phyloP scores from a whole-genome alignment of 2,329 filamentous ascomycete species.

The Nemania bipapillata region DNA sequence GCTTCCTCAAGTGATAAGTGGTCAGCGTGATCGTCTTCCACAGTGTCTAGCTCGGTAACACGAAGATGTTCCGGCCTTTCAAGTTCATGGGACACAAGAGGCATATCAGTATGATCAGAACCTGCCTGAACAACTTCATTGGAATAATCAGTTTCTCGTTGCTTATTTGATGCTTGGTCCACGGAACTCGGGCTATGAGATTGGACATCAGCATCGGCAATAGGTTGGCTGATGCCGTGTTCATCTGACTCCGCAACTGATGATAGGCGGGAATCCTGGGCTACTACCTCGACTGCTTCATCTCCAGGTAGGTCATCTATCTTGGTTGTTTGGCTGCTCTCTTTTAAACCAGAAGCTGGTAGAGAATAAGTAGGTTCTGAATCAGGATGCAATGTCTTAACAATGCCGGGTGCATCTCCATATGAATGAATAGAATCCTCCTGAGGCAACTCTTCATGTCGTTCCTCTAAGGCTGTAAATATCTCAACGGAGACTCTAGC shows the following conservation, averaged over 20 bases:
- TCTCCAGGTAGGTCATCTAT: conserved; percentile 7
- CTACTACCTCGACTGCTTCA: conserved; percentile 10
- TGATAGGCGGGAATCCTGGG: conserved; percentile 1
- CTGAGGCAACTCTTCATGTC: conserved; percentile 11
- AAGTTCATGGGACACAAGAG: conserved; percentile 10
- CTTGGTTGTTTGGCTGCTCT: conserved; percentile 6
- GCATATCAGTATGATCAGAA: conserved; percentile 21
- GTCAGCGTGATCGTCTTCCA: conserved; percentile 28
- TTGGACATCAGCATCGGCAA: neutral
- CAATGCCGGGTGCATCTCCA: neutral
- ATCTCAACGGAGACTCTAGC: conserved; percentile 23
- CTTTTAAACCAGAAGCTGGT: neutral
- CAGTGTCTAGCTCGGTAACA: conserved; percentile 13
- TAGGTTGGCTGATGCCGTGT: neutral
- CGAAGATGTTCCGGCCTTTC: conserved; percentile 19
- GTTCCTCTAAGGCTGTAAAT: conserved; percentile 8
- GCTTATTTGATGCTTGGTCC: conserved; percentile 17
- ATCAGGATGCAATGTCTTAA: conserved; percentile 1
- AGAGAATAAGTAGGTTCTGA: conserved; percentile 2
- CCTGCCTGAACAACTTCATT: conserved; percentile 27
- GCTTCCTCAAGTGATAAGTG: conserved; percentile 22
- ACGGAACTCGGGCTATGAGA: neutral
- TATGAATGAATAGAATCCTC: conserved; percentile 9
- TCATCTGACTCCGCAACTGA: conserved; percentile 13
- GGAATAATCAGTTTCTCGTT: neutral